These are phyloP conservation scores for Xylaria castorea DNA, from an alignment of 495 filamentous ascomycete species.

Conservation along the genomic window DNA sequence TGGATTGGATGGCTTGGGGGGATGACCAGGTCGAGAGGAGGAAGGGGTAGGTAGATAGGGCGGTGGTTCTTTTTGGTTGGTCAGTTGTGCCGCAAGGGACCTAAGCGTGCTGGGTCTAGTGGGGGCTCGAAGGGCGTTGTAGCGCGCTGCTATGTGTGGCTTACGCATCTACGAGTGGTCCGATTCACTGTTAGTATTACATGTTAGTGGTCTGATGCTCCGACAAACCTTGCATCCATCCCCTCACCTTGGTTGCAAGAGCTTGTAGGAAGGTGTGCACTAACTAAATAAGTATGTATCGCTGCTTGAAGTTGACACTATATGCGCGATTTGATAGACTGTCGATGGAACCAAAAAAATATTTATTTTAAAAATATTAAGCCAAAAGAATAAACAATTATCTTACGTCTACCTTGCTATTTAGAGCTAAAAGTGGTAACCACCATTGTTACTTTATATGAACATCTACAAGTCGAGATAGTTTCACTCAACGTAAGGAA, in stretches of 20 bases:
- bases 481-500: neutral
- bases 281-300: too few relatives aligned
- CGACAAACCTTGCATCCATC: neutral
- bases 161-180: conserved; percentile 21
- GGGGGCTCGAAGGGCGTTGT: neutral
- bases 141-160: conserved; percentile 9
- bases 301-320: neutral
- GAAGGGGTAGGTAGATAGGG: neutral
- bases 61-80: neutral
- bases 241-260: neutral
- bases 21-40: conserved; percentile 20
- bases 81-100: neutral
- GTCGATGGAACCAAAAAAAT: neutral
- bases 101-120: neutral
- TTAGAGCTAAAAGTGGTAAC: neutral
- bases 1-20: conserved; percentile 25
- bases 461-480: neutral
- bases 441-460: neutral
- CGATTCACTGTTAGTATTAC: conserved; percentile 18
- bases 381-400: too few relatives aligned
- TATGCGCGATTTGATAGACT: neutral
- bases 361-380: too few relatives aligned
- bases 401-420: neutral
- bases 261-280: neutral
- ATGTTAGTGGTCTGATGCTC: conserved; percentile 18